A percentile compares a stretch with the other conserved stretches of the same genome.
phyloP scores from a whole-genome alignment of 108 stramenopile species.

The Poteriospumella lacustris region DNA sequence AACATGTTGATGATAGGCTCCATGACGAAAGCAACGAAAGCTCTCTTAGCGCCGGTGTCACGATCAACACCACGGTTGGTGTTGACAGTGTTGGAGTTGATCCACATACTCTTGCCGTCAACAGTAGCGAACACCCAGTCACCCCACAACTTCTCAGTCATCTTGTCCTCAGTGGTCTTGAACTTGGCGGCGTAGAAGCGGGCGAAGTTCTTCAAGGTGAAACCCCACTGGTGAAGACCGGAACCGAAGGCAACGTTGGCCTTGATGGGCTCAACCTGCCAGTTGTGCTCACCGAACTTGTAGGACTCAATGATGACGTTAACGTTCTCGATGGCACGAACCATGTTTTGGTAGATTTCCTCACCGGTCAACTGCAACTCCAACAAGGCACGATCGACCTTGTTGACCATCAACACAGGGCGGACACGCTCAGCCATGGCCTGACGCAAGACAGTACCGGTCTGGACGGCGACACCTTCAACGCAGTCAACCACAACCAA shows the following conservation, averaged over 20 bases:
- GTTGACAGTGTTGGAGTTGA: slow-evolving; percentile 23
- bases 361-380: slow-evolving; percentile 97
- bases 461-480: slow-evolving; percentile 99
- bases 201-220: slow-evolving; percentile 98
- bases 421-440: slow-evolving; percentile 94
- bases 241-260: slow-evolving; percentile 99
- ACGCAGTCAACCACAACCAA: slow-evolving; percentile 99
- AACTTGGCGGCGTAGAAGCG: slow-evolving; percentile 97
- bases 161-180: slow-evolving; percentile 88
- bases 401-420: slow-evolving; percentile 99
- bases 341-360: slow-evolving; percentile 98
- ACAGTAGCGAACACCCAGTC: slow-evolving; percentile 78
- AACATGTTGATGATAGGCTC: slow-evolving; percentile 90
- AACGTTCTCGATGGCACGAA: slow-evolving; percentile 97
- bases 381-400: slow-evolving; percentile 97
- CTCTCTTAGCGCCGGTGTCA: slow-evolving; percentile 76
- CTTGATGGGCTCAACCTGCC: slow-evolving; percentile 93
- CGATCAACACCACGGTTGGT: slow-evolving; percentile 37
- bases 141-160: slow-evolving; percentile 99
- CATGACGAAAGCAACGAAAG: slow-evolving; percentile 98
- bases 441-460: slow-evolving; percentile 99
- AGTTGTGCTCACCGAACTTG: slow-evolving; percentile 81
- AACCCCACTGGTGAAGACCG: slow-evolving; percentile 99
- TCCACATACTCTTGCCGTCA: slow-evolving; percentile 22
- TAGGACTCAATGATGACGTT: slow-evolving; percentile 99